These are phyloP conservation scores for Medicago truncatula DNA, from an alignment of 306 rosid species.

Conservation along the genomic window MtrunA17r5.0-ANR NC_053048.1:54735501-54736000, in stretches of 20 bases:
- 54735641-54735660: slow-evolving; percentile 2
- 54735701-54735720: neutral
- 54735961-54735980: too few species aligned
- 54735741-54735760: neutral
- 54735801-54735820: too few species aligned
- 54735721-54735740: neutral
- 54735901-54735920: too few species aligned
- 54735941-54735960: too few species aligned
- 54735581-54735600: neutral
- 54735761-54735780: neutral
- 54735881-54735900: too few species aligned
- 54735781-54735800: neutral
- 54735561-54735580: slow-evolving; percentile 2
- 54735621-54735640: slow-evolving; percentile 6
- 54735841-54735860: too few species aligned
- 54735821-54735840: too few species aligned
- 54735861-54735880: too few species aligned
- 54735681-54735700: slow-evolving; percentile 12
- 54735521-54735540: slow-evolving; percentile 17
- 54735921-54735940: too few species aligned
- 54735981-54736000: neutral
- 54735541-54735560: too few species aligned
- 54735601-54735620: slow-evolving; percentile 25
- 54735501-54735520: slow-evolving; percentile 76
- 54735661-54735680: slow-evolving; percentile 24